Conservation (phyloP, 306 rosid genomes). For the Rosa multiflora region DNA sequence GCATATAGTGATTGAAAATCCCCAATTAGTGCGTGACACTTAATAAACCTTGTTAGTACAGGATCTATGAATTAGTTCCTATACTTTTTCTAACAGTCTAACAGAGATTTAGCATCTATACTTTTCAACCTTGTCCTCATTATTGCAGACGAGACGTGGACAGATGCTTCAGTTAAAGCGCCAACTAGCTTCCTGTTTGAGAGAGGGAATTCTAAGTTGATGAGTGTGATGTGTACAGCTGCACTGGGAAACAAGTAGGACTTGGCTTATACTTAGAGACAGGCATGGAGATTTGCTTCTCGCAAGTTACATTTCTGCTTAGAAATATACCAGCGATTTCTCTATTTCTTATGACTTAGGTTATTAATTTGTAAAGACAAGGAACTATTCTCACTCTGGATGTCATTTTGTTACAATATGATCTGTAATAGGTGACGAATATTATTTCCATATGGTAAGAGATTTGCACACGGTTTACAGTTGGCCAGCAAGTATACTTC, state of each 20-base stretch:
- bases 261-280: slow-evolving; percentile 14
- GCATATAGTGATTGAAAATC: slow-evolving; percentile 17
- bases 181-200: slow-evolving; percentile 62
- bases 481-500: background rate
- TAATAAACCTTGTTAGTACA: slow-evolving; percentile 4
- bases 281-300: slow-evolving; percentile 22
- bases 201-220: slow-evolving; percentile 55
- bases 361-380: background rate
- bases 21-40: slow-evolving; percentile 19
- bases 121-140: slow-evolving; percentile 4
- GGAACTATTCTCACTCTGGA: background rate
- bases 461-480: background rate
- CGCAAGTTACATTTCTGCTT: slow-evolving; percentile 12
- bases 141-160: slow-evolving; percentile 64
- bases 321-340: slow-evolving; percentile 3
- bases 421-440: background rate
- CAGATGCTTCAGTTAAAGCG: slow-evolving; percentile 81
- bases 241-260: slow-evolving; percentile 17
- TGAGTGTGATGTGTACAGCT: slow-evolving; percentile 25
- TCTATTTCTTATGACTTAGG: background rate
- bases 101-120: background rate
- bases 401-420: background rate
- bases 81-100: background rate
- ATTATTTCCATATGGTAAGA: background rate
- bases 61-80: background rate